Base-by-base conservation (phyloP, 805 yeast genomes). In the Spathaspora girioi region DNA sequence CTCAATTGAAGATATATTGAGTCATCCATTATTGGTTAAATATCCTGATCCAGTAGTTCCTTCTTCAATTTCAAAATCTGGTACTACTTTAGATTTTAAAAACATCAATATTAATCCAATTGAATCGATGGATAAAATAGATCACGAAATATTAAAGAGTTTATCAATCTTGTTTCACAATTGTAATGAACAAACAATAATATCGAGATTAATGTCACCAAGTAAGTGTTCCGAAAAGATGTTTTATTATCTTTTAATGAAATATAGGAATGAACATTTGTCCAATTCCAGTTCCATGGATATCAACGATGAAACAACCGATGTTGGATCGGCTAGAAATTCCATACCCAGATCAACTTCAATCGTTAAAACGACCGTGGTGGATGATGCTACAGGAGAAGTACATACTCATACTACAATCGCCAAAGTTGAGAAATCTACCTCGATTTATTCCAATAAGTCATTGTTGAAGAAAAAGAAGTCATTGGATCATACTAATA, bases 161-260 rank as follows among this genome's bases (percentile, higher is more conserved):
- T 71, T 89, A 55, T 85, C 86, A 43, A 88, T 88, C 7, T 71
- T 89, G 54, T 89, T 94, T 81, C 96, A 87, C 64, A 93, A 92
- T 50, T 87, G 86, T 55, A 76, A 79, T 44, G 78, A 79, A 48
- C 67, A 75, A 3, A 71, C 74, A 9, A 80, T 90, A 23, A 65
- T 81, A 26, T 65, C 73, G 9, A 79, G 80, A 56, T 72, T 90
- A 45, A 62, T 79, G 43, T 75, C 82, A 9, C 71, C 79, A 0
- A 80, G 76, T 23, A 81, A 86, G 23, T 86, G 83, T 59, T 78
- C 91, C 0, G 96, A 89, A 59, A 89, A 89, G 73, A 83, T 89
- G 45, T 86, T 89, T 60, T 89, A 89, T 68, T 87, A 87, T 56
- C 68, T 90, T 43, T 72, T 89, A 55, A 72, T 83, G 73, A 81